Conservation (phyloP, 176 grass and related monocot genomes). For the Oryza punctata region DNA sequence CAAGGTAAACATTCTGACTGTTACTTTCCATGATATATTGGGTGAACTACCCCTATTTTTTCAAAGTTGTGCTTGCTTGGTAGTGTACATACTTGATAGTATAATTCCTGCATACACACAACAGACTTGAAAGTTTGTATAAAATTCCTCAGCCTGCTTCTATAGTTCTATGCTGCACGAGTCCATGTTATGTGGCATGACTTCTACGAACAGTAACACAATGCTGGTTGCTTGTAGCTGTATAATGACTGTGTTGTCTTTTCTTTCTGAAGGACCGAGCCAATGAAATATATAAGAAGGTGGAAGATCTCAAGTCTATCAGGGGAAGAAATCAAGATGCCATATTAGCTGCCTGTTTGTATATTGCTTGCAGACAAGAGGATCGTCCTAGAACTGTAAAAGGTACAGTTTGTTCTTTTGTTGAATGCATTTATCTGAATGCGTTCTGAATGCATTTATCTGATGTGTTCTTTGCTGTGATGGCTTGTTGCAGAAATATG, state of each 20-base stretch:
- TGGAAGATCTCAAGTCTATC: conserved; percentile 89
- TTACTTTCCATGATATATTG: conserved; percentile 20
- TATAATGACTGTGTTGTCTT: conserved; percentile 21
- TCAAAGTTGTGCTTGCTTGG: not conserved
- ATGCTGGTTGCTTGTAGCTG: not conserved
- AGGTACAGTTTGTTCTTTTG: conserved; percentile 38
- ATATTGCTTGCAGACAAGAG: conserved; percentile 94
- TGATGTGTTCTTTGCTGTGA: conserved; percentile 8
- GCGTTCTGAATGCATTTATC: not conserved
- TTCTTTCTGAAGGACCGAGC: conserved; percentile 64
- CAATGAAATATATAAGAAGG: conserved; percentile 94
- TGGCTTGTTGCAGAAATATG: conserved; percentile 65
- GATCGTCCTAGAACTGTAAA: conserved; percentile 85
- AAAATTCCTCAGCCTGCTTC: not conserved
- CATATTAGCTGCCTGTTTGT: conserved; percentile 81
- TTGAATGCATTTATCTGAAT: conserved; percentile 8
- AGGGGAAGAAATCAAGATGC: conserved; percentile 91
- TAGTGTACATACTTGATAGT: not conserved
- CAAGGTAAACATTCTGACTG: conserved; percentile 55
- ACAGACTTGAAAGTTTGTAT: not conserved
- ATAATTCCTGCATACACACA: not conserved
- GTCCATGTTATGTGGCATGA: not conserved
- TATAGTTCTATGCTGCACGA: not conserved
- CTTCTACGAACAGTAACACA: not conserved
- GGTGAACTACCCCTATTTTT: not conserved